phyloP scores from a whole-genome alignment of 345 rosid genomes.

The Acer negundo region DNA sequence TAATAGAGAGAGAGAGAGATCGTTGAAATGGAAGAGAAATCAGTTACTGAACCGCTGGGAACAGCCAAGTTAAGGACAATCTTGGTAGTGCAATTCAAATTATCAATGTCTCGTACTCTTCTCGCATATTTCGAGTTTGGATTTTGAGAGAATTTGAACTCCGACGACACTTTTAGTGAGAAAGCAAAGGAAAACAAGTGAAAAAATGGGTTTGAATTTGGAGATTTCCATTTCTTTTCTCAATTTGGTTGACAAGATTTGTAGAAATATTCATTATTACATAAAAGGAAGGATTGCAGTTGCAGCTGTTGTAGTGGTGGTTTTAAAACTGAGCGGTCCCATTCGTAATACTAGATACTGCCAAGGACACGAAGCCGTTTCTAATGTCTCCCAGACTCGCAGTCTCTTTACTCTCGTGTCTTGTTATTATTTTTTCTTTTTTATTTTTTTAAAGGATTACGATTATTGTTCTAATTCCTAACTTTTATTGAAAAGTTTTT shows the following conservation, averaged over 20 bases:
- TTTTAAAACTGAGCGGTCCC: conserved; percentile 17
- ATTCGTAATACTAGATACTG: background rate
- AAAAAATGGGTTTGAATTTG: background rate
- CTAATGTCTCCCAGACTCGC: no score
- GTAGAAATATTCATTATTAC: background rate
- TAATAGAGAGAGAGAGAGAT: no score
- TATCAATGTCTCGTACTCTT: conserved; percentile 34
- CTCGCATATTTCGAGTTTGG: conserved; percentile 62
- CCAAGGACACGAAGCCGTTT: no score
- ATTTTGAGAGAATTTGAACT: conserved; percentile 68
- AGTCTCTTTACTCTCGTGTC: no score
- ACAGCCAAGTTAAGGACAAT: conserved; percentile 65
- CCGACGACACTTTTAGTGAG: conserved; percentile 8
- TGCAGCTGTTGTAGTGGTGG: background rate
- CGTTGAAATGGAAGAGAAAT: background rate
- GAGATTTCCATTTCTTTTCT: background rate
- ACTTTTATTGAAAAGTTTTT: no score
- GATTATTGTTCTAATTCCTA: no score
- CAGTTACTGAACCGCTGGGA: conserved; percentile 64
- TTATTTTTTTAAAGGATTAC: no score
- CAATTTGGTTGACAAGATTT: background rate
- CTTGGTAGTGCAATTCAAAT: conserved; percentile 56
- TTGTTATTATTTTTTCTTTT: no score
- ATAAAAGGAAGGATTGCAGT: background rate
- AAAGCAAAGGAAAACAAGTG: conserved; percentile 13